Conservation (phyloP, 2,329 filamentous ascomycete genomes). For the Didymella sp. region DNA sequence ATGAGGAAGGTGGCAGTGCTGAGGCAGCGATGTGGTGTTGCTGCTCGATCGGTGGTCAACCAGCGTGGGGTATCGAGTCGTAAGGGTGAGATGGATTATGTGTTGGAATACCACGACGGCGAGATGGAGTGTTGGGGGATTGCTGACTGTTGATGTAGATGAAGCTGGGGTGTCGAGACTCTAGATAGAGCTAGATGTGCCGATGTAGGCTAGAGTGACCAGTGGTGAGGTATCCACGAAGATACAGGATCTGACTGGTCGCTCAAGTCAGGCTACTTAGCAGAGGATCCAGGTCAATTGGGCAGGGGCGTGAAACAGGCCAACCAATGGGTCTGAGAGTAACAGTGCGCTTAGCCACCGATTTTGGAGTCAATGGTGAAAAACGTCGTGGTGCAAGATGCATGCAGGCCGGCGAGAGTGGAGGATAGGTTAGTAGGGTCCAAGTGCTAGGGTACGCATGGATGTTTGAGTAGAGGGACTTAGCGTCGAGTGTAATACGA, state of each 20-base stretch:
- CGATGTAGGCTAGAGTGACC: slow-evolving; percentile 42
- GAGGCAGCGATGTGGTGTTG: slow-evolving; percentile 9
- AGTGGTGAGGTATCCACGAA: slow-evolving; percentile 42
- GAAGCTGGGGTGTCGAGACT: slow-evolving; percentile 39
- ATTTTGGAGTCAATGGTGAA: slow-evolving; percentile 34
- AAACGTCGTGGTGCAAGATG: slow-evolving; percentile 38
- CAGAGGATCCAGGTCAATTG: slow-evolving; percentile 41
- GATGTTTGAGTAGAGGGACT: slow-evolving; percentile 42
- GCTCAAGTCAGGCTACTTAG: slow-evolving; percentile 47
- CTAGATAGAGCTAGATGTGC: slow-evolving; percentile 44
- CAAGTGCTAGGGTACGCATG: slow-evolving; percentile 39
- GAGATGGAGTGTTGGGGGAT: slow-evolving; percentile 24
- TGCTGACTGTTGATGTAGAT: slow-evolving; percentile 31
- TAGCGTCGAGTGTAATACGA: slow-evolving; percentile 45
- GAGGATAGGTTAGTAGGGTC: slow-evolving; percentile 39
- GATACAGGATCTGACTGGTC: slow-evolving; percentile 48
- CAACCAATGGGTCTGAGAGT: slow-evolving; percentile 46
- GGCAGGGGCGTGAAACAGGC: slow-evolving; percentile 51
- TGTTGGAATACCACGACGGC: neutral
- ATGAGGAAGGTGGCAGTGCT: slow-evolving; percentile 9
- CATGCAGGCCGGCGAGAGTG: slow-evolving; percentile 43
- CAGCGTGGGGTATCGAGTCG: slow-evolving; percentile 20
- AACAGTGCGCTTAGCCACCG: slow-evolving; percentile 48
- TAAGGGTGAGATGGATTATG: slow-evolving; percentile 21
- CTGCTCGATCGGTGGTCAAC: slow-evolving; percentile 21